phyloP scores from a whole-genome alignment of 2,329 filamentous ascomycete genomes.

The Aspergillus sp. region DNA sequence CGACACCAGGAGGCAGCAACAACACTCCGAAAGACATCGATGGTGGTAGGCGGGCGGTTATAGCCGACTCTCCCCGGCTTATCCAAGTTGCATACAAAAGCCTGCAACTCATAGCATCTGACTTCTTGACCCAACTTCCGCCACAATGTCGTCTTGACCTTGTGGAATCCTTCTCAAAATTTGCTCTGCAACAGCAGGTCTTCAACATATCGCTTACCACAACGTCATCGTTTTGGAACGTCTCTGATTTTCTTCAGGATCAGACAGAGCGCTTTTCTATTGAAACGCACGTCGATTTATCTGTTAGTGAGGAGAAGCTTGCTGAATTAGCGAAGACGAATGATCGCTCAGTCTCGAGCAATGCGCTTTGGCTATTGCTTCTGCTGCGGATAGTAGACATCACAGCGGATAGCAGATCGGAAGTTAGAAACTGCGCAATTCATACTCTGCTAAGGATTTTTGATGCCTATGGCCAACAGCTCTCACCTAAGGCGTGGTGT shows the following conservation, averaged over 20 bases:
- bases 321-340: slow-evolving; percentile 59
- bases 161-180: slow-evolving; percentile 84
- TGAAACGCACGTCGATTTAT: slow-evolving; percentile 41
- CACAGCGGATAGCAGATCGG: slow-evolving; percentile 39
- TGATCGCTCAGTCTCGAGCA: slow-evolving; percentile 57
- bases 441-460: slow-evolving; percentile 90
- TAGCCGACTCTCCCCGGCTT: slow-evolving; percentile 64
- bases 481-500: slow-evolving; percentile 77
- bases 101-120: slow-evolving; percentile 88
- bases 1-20: slow-evolving; percentile 34
- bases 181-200: slow-evolving; percentile 86
- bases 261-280: slow-evolving; percentile 45
- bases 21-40: not conserved
- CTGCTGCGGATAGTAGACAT: slow-evolving; percentile 40
- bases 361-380: slow-evolving; percentile 37
- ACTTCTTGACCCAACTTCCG: slow-evolving; percentile 76
- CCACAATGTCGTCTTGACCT: slow-evolving; percentile 72
- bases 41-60: slow-evolving; percentile 17
- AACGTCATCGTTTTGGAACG: slow-evolving; percentile 92
- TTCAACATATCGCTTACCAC: slow-evolving; percentile 94
- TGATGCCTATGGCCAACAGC: slow-evolving; percentile 80
- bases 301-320: slow-evolving; percentile 57
- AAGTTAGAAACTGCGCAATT: slow-evolving; percentile 64
- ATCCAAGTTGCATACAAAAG: slow-evolving; percentile 87
- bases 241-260: slow-evolving; percentile 77